Evolutionary conservation across 2,329 filamentous ascomycete species (phyloP), one percentile per base, ranked within the genome.

Genomic region (Cladorrhinum sp.): DNA sequence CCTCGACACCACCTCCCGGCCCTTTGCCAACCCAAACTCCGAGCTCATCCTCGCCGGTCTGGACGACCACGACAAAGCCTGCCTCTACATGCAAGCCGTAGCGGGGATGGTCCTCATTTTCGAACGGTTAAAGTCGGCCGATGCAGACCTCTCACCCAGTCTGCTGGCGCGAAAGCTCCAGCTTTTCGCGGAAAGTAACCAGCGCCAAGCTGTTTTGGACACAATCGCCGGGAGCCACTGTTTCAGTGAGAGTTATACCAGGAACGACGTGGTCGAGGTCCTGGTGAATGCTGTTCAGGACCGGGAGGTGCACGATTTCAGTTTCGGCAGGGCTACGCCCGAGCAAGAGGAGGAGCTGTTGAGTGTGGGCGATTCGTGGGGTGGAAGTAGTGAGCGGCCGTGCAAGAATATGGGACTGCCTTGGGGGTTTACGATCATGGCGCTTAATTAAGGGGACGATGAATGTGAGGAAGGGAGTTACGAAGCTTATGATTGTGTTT

Each of bases 391-490:
- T 28, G 68, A 72, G 62, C 66, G 73, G 33, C 69, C 69, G 12
- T 70, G 71, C 51, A 69, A 72, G 61, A 73, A 74, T 39, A 75
- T 75, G 67, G 75, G 74, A 1, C 49, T 74, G 59, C 74, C 73
- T 1, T 72, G 73, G 67, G 74, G 74, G 0, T 74, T 77, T 58
- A 72, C 69, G 10, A 75, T 77, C 57, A 71, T 77, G 70, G 67
- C 71, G 1, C 28, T 77, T 55, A 76, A 76, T 65, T 76, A 33
- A 58, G 28, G n/a, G 16, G n/a, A n/a, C n/a, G n/a, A n/a, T n/a
- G n/a, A n/a, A n/a, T n/a, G n/a, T n/a, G n/a, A n/a, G 42, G 18
- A 21, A 18, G 18, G 39, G 18, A 14, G 30, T n/a, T 3, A 20
- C 7, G 49, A 36, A 21, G 18, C 1, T 20, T 42, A n/a, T 28